phyloP scores from a whole-genome alignment of 164 flowering plant species.

The Nymphaea colorata region DNA sequence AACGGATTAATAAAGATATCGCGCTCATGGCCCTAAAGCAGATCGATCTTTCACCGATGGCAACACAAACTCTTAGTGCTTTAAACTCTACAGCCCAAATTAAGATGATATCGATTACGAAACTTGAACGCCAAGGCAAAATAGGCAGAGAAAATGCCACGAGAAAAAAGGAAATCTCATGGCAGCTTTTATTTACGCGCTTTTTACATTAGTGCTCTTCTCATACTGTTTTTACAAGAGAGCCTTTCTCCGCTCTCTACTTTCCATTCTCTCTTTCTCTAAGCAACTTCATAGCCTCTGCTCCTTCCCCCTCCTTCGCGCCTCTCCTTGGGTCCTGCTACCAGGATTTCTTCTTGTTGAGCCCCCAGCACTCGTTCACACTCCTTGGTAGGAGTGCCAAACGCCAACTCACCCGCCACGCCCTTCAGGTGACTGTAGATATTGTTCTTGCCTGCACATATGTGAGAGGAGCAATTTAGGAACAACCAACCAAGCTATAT shows the following conservation, averaged over 20 bases:
- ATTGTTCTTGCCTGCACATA: background rate
- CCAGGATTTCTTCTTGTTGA: background rate
- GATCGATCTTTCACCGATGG: too few relatives aligned
- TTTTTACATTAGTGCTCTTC: background rate
- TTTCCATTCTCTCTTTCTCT: too few relatives aligned
- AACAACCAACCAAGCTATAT: too few relatives aligned
- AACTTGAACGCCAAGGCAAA: too few relatives aligned
- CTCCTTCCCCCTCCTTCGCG: background rate
- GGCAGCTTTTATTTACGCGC: background rate
- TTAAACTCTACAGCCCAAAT: too few relatives aligned
- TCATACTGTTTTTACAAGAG: background rate
- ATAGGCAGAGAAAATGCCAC: background rate
- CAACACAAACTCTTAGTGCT: too few relatives aligned
- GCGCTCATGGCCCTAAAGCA: too few relatives aligned
- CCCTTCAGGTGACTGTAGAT: background rate
- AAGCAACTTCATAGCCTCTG: too few relatives aligned
- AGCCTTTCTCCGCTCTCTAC: background rate
- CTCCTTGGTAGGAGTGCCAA: background rate
- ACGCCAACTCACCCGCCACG: background rate
- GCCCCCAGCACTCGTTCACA: background rate
- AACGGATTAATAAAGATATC: too few relatives aligned
- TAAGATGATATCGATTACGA: too few relatives aligned
- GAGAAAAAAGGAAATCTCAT: background rate
- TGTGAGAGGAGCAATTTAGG: background rate
- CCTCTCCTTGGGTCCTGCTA: background rate